phyloP scores from a whole-genome alignment of 306 rosid species.

The Rosa lucieae region DNA sequence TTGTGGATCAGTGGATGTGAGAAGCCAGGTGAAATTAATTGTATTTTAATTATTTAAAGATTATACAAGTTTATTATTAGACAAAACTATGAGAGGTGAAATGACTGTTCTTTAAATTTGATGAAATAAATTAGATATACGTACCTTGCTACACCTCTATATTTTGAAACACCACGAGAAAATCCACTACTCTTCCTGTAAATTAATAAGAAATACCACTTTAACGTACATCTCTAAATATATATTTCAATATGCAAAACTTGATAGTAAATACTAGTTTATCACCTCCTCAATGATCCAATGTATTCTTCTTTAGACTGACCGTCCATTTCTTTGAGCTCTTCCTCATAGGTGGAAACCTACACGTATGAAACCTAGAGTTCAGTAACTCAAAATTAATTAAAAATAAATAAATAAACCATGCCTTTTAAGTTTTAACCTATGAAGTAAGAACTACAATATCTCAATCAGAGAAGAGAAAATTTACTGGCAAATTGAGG shows the following conservation, averaged over 20 bases:
- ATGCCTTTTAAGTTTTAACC: not conserved
- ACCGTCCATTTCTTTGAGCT: constrained; percentile 72
- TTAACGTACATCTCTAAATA: not conserved
- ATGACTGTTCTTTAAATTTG: not conserved
- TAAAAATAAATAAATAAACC: not conserved
- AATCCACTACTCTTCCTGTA: constrained; percentile 95
- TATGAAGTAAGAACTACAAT: not conserved
- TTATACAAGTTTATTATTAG: not conserved
- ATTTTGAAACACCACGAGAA: constrained; percentile 94
- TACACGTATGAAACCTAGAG: constrained; percentile 16
- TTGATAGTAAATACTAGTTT: not conserved
- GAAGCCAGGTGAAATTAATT: not conserved
- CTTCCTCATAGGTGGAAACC: constrained; percentile 62
- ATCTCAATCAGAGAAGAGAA: not conserved
- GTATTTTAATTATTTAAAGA: not conserved
- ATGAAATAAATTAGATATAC: not conserved
- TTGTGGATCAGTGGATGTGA: not conserved
- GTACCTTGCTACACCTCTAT: constrained; percentile 96
- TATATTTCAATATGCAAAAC: not conserved
- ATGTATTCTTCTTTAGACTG: constrained; percentile 92
- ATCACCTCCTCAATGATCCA: constrained; percentile 87
- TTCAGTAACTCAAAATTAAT: not conserved
- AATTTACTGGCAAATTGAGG: constrained; percentile 78
- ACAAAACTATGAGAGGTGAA: not conserved
- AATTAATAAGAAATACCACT: not conserved